Conservation (phyloP, 345 rosid genomes). For the Moricandia arvensis region DNA sequence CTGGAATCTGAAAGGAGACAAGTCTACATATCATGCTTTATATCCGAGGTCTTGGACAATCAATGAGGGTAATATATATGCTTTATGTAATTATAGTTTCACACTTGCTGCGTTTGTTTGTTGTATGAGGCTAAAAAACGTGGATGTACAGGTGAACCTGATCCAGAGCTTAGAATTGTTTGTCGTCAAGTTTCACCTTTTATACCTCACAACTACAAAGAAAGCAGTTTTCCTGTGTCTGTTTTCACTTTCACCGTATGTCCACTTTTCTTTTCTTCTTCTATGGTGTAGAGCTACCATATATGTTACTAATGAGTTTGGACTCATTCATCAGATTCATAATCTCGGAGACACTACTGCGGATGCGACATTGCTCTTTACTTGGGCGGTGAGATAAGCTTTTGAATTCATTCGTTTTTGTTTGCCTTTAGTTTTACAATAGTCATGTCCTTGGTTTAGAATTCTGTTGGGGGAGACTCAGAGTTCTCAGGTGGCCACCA, state of each 20-base stretch:
- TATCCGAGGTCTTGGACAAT: slow-evolving; percentile 96
- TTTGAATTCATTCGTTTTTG: background rate
- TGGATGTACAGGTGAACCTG: slow-evolving; percentile 75
- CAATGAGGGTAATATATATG: slow-evolving; percentile 63
- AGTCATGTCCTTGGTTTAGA: slow-evolving; percentile 45
- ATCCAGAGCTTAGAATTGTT: slow-evolving; percentile 78
- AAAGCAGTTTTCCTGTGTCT: slow-evolving; percentile 87
- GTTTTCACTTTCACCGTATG: slow-evolving; percentile 82
- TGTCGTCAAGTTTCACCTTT: slow-evolving; percentile 91
- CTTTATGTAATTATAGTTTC: background rate
- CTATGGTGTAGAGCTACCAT: background rate
- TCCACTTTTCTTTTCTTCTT: background rate
- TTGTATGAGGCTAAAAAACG: background rate
- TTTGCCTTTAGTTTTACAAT: background rate
- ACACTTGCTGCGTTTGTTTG: background rate
- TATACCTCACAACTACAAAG: slow-evolving; percentile 90
- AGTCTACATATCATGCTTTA: slow-evolving; percentile 87
- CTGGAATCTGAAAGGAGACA: slow-evolving; percentile 81
- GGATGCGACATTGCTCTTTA: slow-evolving; percentile 75
- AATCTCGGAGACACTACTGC: slow-evolving; percentile 73
- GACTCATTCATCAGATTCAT: slow-evolving; percentile 49
- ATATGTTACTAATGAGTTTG: slow-evolving; percentile 26
- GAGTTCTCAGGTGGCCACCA: slow-evolving; percentile 78
- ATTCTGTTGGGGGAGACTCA: slow-evolving; percentile 89
- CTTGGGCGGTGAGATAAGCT: slow-evolving; percentile 79